Base-by-base conservation (phyloP, 352 stramenopile genomes). In the Thraustotheca clavata region DNA sequence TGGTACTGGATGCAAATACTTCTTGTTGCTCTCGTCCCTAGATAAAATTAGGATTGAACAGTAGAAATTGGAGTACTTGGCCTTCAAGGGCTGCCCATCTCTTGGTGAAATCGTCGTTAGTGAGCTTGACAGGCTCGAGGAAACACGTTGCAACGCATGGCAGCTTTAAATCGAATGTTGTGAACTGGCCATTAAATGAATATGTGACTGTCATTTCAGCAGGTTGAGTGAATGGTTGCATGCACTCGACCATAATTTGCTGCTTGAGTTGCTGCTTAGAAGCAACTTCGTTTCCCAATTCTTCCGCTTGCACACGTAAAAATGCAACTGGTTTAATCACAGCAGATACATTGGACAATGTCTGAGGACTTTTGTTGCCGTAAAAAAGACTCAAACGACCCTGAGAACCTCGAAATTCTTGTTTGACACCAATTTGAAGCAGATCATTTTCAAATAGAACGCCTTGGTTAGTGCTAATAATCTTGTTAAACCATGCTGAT, bases 331-430 rank as follows among this genome's bases (percentile, higher is more conserved):
- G 61, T 9, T 78, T 74, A 2, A 98, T 69, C 63, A 80, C 75
- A 8, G 91, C 76, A 9, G 81, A 83, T 72, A 98, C 97, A 47
- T 94, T 74, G 18, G 71, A 75, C 41, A 98, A 70, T 11, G 77
- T 73, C 31, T 86, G 78, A 34, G 71, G 76, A 57, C 79, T 80
- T 67, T 98, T 95, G 77, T 98, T 98, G 65, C 89, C 91, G 69
- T 97, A 97, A 73, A 98, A 98, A 20, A 99, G 73, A n/a, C 88
- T 94, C 67, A 99, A 83, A 39, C 89, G 79, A 20, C 92, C 94
- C 68, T 97, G 88, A 9, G 87, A 87, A n/a, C 87, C 89, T 31
- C 94, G 87, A 71, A 98, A 98, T 71, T 98, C 87, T 63, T 98
- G 93, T 69, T 98, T 97, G 31, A 97, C 83, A 49, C 94, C 94